These are phyloP conservation scores for Uronychia binucleata DNA, from an alignment of 73 alveolate species.

Conservation along the genomic window DNA sequence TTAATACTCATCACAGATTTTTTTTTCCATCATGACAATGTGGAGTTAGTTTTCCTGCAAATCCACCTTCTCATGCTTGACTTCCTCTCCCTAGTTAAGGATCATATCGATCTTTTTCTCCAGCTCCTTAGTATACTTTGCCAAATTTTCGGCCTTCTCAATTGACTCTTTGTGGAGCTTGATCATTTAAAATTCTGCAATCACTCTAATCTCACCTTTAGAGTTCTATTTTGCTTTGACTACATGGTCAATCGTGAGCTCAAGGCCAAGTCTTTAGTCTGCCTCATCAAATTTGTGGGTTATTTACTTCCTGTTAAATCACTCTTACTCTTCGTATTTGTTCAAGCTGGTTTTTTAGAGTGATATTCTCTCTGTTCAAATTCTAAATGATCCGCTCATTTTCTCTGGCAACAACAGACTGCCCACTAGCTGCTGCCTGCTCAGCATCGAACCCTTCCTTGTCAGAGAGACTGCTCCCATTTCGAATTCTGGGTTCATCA, in stretches of 20 bases:
- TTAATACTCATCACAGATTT: too few species aligned
- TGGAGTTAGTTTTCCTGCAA: too few species aligned
- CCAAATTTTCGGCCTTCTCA: conserved; percentile 9
- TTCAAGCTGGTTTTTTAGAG: neutral
- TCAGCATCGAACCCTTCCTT: neutral
- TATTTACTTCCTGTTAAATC: neutral
- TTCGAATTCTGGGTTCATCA: neutral
- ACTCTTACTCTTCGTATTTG: neutral
- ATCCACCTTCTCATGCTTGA: neutral
- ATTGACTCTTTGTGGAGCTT: conserved; percentile 5
- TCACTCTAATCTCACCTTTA: neutral
- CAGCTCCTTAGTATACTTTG: conserved; percentile 21
- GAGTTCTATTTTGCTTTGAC: conserved; percentile 10
- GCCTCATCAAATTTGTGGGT: neutral
- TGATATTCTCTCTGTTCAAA: conserved; percentile 9
- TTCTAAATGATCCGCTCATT: neutral
- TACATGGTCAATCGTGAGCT: neutral
- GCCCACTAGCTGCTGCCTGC: neutral
- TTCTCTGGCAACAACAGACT: neutral
- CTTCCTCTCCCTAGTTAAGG: conserved; percentile 13
- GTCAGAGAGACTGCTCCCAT: neutral
- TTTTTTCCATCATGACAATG: too few species aligned
- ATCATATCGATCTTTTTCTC: conserved; percentile 25
- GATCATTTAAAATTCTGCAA: neutral
- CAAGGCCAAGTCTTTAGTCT: conserved; percentile 1